Conservation (phyloP, 2,329 filamentous ascomycete species). For the Fusarium tupiense region DNA sequence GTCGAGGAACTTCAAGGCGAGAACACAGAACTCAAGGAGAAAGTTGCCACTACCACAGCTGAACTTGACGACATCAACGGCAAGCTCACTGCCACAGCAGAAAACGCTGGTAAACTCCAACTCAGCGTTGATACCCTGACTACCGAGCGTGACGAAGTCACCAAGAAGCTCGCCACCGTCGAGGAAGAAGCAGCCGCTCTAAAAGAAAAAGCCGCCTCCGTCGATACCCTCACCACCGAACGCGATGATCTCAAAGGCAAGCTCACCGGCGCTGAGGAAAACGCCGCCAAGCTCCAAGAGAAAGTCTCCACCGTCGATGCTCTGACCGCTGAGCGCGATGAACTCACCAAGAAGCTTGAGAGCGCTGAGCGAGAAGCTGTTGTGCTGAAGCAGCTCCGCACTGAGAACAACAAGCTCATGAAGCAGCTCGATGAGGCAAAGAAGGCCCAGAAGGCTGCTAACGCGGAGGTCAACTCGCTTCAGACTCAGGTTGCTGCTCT, state of each 20-base stretch:
- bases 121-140: constrained; percentile 17
- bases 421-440: constrained; percentile 40
- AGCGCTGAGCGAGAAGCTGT: constrained; percentile 35
- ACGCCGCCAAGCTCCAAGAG: constrained; percentile 1
- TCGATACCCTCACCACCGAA: constrained; percentile 26
- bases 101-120: constrained; percentile 29
- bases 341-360: constrained; percentile 36
- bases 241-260: constrained; percentile 29
- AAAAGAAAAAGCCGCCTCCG: constrained; percentile 25
- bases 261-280: constrained; percentile 25
- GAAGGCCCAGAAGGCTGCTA: constrained; percentile 35
- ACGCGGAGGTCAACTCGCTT: constrained; percentile 30
- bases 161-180: constrained; percentile 32
- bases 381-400: constrained; percentile 30
- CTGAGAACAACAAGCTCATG: constrained; percentile 40
- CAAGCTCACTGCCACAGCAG: constrained; percentile 33
- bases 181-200: constrained; percentile 30
- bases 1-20: constrained; percentile 21
- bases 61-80: constrained; percentile 4
- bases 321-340: constrained; percentile 19
- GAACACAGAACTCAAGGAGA: constrained; percentile 36
- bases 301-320: constrained; percentile 19
- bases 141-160: constrained; percentile 36
- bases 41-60: constrained; percentile 19
- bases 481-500: constrained; percentile 35